Conservation (phyloP, 1,284 basidiomycete genomes). For the Cryptococcus floricola region DNA sequence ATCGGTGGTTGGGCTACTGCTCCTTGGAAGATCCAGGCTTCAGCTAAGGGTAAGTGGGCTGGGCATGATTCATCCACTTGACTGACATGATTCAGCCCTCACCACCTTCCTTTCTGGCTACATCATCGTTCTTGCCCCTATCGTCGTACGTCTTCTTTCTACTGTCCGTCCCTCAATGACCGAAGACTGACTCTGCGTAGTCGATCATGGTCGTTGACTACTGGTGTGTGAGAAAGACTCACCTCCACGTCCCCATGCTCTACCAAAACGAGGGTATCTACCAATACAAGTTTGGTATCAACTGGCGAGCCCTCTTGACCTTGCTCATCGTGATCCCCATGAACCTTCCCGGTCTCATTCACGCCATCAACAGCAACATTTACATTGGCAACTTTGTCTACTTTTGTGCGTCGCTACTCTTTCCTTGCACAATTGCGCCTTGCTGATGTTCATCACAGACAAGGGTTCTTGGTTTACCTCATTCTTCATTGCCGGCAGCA, state of each 20-base stretch:
- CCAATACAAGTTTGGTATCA: slow-evolving; percentile 34
- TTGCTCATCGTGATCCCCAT: slow-evolving; percentile 36
- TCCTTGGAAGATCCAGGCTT: slow-evolving; percentile 46
- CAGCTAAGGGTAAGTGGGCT: slow-evolving; percentile 22
- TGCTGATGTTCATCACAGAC: slow-evolving; percentile 13
- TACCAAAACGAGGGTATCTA: slow-evolving; percentile 48
- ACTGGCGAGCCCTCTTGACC: slow-evolving; percentile 41
- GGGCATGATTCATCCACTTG: background rate
- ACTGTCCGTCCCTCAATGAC: background rate
- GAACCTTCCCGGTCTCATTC: slow-evolving; percentile 42
- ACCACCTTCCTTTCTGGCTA: slow-evolving; percentile 46
- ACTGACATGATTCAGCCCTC: slow-evolving; percentile 17
- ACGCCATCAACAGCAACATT: slow-evolving; percentile 35
- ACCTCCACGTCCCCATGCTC: slow-evolving; percentile 41
- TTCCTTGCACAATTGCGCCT: background rate
- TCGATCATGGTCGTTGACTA: slow-evolving; percentile 45
- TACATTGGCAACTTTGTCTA: slow-evolving; percentile 40
- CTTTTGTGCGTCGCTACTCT: slow-evolving; percentile 26
- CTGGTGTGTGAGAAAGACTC: slow-evolving; percentile 31
- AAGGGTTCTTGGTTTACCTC: slow-evolving; percentile 39
- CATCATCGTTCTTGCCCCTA: slow-evolving; percentile 42
- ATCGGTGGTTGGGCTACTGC: slow-evolving; percentile 61
- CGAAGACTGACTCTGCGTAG: background rate
- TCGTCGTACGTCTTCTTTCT: slow-evolving; percentile 14
- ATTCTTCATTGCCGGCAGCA: slow-evolving; percentile 27